A percentile compares a stretch with the other conserved stretches of the same genome.
Evolutionary conservation across 108 stramenopile species (phyloP).

Genomic region (Nannochloropsis oceanica): DNA sequence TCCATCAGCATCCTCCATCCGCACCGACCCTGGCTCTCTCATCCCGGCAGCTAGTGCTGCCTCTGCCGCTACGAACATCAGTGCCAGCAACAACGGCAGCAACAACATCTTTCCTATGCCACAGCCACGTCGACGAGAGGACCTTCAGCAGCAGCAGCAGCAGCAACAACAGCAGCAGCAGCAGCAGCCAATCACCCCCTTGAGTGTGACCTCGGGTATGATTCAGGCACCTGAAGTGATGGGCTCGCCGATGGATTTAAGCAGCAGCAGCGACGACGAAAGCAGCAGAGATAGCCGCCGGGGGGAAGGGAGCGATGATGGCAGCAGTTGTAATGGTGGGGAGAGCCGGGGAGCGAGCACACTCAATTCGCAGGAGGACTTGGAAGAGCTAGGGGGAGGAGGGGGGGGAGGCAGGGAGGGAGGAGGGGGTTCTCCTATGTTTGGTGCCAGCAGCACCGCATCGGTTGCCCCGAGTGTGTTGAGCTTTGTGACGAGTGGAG

Average conservation of each 20-base stretch:
- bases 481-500: background rate
- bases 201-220: background rate
- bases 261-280: background rate
- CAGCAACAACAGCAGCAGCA: background rate
- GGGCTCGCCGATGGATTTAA: background rate
- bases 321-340: background rate
- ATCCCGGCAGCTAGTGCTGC: no score
- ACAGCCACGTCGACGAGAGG: background rate
- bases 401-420: background rate
- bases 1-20: no score
- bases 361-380: background rate
- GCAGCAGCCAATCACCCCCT: background rate
- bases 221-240: background rate
- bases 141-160: background rate
- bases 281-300: background rate
- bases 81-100: background rate
- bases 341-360: background rate
- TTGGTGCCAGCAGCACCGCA: background rate
- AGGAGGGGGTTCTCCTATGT: background rate
- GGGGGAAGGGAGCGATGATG: background rate
- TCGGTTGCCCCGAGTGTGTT: background rate
- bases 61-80: background rate
- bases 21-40: no score
- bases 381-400: background rate
- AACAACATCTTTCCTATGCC: background rate